Percentiles rank a stretch among this genome's conserved stretches.
Conservation (phyloP, 169 alveolate species). For the Ichthyophthirius multifiliis region DNA sequence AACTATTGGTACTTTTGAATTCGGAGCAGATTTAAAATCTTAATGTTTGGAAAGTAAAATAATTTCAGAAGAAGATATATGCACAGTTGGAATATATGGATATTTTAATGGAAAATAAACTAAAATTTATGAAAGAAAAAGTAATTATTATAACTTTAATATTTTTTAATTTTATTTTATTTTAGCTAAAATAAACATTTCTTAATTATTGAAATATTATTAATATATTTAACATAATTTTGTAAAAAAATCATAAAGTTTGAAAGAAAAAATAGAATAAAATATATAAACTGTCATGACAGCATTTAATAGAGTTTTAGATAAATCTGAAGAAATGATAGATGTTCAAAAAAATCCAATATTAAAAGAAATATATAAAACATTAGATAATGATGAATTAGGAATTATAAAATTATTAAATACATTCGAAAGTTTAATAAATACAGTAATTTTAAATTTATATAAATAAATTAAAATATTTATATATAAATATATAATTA, state of each 20-base stretch:
- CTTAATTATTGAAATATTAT: background rate
- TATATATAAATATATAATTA: too few species aligned
- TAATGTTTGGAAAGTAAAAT: background rate
- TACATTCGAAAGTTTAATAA: background rate
- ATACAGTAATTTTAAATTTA: too few species aligned
- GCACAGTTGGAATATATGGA: background rate
- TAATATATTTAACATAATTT: background rate
- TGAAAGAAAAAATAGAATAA: too few species aligned
- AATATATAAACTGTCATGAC: background rate
- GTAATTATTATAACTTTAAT: too few species aligned
- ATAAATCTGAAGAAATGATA: background rate
- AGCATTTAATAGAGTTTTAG: background rate
- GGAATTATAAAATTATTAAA: background rate
- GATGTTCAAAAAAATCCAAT: background rate
- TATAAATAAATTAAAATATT: too few species aligned
- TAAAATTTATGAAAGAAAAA: too few species aligned
- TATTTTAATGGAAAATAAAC: background rate
- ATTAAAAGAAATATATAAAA: background rate
- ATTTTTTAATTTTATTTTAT: too few species aligned
- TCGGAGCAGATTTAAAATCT: constrained; percentile 8
- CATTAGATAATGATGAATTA: background rate
- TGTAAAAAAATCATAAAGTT: too few species aligned
- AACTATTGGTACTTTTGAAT: background rate
- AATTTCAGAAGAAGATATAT: background rate
- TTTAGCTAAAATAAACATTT: background rate